Percentiles rank a stretch among this genome's conserved stretches.
Evolutionary conservation across 306 rosid species (phyloP).

Genomic region (Acmispon strigosus): DNA sequence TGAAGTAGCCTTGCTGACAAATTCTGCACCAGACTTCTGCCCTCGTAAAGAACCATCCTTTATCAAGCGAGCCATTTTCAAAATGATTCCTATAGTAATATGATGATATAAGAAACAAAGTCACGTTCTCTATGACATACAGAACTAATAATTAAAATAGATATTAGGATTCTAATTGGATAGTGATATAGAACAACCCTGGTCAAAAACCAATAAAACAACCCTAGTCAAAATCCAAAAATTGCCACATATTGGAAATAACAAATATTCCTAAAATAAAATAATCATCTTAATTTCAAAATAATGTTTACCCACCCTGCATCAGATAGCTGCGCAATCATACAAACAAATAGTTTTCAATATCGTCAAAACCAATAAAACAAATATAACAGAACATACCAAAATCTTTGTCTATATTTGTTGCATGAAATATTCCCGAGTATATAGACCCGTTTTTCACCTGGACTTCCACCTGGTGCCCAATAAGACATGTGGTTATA

Average conservation of each 20-base stretch:
- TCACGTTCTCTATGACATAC: neutral
- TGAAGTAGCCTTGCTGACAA: conserved; percentile 59
- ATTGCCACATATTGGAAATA: neutral
- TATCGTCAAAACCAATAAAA: conserved; percentile 9
- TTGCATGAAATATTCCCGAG: conserved; percentile 86
- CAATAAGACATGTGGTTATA: conserved; percentile 64
- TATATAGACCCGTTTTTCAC: conserved; percentile 75
- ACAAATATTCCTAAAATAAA: neutral
- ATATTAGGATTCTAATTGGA: neutral
- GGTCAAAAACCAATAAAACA: neutral
- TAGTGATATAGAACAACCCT: neutral
- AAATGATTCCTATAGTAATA: conserved; percentile 51
- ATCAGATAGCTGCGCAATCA: conserved; percentile 1
- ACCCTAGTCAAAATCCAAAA: neutral
- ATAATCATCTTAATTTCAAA: neutral
- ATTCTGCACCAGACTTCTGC: conserved; percentile 57
- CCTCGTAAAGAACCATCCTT: conserved; percentile 62
- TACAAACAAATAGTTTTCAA: neutral
- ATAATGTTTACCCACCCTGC: neutral
- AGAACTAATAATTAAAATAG: conserved; percentile 8
- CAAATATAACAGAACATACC: conserved; percentile 39
- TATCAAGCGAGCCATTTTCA: conserved; percentile 84
- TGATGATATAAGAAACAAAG: neutral
- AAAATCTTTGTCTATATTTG: conserved; percentile 69
- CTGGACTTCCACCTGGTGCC: conserved; percentile 84